These are phyloP conservation scores for Buddleja alternifolia DNA, from an alignment of 257 asterid genomes.

Conservation along the genomic window DNA sequence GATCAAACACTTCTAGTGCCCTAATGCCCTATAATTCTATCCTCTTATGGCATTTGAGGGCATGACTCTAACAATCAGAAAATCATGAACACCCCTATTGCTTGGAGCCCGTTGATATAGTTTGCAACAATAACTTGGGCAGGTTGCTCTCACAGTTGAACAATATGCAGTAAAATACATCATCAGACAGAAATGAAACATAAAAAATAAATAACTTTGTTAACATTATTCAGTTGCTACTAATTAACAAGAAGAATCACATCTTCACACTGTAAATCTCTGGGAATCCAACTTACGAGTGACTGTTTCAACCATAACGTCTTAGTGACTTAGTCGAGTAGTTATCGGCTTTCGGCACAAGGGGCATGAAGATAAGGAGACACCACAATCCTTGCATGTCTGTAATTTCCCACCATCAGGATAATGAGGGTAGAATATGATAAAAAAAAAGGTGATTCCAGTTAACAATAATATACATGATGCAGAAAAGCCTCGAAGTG, in stretches of 20 bases:
- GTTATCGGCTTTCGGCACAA: conserved; percentile 78
- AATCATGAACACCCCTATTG: no score
- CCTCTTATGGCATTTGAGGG: no score
- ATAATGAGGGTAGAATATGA: neutral
- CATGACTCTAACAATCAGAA: no score
- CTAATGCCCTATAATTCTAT: no score
- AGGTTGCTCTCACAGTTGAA: no score
- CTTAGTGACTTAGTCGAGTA: conserved; percentile 72
- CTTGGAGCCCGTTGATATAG: no score
- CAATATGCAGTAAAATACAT: neutral
- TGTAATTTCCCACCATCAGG: conserved; percentile 27
- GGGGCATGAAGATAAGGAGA: conserved; percentile 65
- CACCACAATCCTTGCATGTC: conserved; percentile 93
- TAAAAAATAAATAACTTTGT: neutral
- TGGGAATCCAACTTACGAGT: neutral
- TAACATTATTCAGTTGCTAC: neutral
- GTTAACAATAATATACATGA: no score
- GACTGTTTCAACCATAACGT: conserved; percentile 49
- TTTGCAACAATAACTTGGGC: conserved; percentile 5
- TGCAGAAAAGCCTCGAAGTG: no score
- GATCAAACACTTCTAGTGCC: no score
- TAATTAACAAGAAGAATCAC: neutral
- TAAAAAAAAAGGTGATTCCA: no score
- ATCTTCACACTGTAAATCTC: neutral
- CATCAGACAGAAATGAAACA: neutral